Conservation (phyloP, 768 basidiomycete genomes). For the Phaeotremella fagi region DNA sequence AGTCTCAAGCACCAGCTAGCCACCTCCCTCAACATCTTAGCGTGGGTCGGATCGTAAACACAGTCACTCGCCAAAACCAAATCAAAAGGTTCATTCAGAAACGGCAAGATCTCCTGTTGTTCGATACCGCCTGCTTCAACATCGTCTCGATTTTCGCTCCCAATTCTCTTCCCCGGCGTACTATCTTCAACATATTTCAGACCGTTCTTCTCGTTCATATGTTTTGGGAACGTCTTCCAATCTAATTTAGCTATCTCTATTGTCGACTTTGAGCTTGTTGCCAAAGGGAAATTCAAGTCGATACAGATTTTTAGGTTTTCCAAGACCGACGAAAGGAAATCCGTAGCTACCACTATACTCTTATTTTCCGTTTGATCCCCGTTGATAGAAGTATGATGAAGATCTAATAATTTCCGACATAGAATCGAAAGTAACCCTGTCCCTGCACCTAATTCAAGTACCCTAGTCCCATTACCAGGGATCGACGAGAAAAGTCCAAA, state of each 20-base stretch:
- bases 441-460: slow-evolving; percentile 47
- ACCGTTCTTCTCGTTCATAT: slow-evolving; percentile 8
- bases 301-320: slow-evolving; percentile 45
- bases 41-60: slow-evolving; percentile 47
- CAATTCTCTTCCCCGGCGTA: slow-evolving; percentile 1
- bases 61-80: slow-evolving; percentile 46
- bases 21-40: slow-evolving; percentile 41
- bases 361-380: neutral
- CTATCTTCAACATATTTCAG: slow-evolving; percentile 1
- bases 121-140: slow-evolving; percentile 12
- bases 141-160: slow-evolving; percentile 1
- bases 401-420: slow-evolving; percentile 39
- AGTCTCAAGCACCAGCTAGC: slow-evolving; percentile 35
- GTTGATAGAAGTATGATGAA: slow-evolving; percentile 2
- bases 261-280: neutral
- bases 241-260: slow-evolving; percentile 37
- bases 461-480: slow-evolving; percentile 9
- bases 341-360: slow-evolving; percentile 43
- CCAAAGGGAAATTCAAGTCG: slow-evolving; percentile 40
- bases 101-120: neutral
- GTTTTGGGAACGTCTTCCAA: slow-evolving; percentile 42
- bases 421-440: slow-evolving; percentile 46
- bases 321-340: slow-evolving; percentile 41
- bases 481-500: slow-evolving; percentile 23
- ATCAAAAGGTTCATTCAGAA: slow-evolving; percentile 34